Base-by-base conservation (phyloP, 768 basidiomycete genomes). In the Pleurotus pulmonarius region DNA sequence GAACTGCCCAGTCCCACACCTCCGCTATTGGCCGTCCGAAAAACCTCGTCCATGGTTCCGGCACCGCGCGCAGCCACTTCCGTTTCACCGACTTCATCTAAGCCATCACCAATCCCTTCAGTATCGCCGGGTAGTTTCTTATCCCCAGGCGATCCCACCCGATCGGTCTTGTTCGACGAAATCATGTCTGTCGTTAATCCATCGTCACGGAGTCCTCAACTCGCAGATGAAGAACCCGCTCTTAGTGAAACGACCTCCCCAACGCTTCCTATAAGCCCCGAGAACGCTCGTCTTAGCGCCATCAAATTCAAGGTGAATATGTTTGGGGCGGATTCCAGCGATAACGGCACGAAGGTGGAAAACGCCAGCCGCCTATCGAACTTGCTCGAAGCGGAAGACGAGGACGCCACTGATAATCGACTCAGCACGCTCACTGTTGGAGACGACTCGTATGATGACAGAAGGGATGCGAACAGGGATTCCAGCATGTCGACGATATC, bases 401-500 rank as follows among this genome's bases (percentile, higher is more conserved):
- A 24, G 25, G 44, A 25, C 5, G 55, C 46, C 15, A 53, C 55
- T 8, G 11, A 37, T 41, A 49, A 24, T 49, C 37, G 51, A 25
- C 51, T 53, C 8, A 53, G 51, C 41, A 40, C 39, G 22, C 51
- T 53, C 51, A 53, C 39, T 39, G 24, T 53, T 18, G 51, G 51
- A 18, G 39, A 40, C 12, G 51, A 41, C n/a, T 53, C 51, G 4
- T 39, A 41, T 25, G 65, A 63, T 29, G 62, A 63, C 39, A 60
- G 61, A 29, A 49, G 62, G 16, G 63, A 68, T 25, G 57, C 69
- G 8, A 75, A 74, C 55, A 63, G 78, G 49, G 75, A 79, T 61
- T 81, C 81, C 11, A 76, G 68, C 57, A 68, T 75, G 9, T 77
- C 78, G 20, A 79, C 78, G 12, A 60, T 80, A 53, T 75, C 75